Conservation (phyloP, 2,329 filamentous ascomycete species). For the Alternaria brassicae region DNA sequence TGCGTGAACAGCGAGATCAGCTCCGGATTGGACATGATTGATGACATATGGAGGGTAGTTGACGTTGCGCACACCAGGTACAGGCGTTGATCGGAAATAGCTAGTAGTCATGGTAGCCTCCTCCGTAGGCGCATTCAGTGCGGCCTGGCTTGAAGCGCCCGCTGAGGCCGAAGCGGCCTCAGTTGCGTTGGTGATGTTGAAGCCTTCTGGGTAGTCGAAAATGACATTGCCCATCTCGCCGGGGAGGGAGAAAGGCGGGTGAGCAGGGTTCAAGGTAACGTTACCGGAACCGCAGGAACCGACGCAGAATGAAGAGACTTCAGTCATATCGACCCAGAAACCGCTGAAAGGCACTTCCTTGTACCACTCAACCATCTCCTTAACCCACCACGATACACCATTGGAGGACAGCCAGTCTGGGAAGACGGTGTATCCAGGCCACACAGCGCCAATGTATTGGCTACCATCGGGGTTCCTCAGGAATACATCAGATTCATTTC, state of each 20-base stretch:
- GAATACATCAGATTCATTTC: conserved; percentile 58
- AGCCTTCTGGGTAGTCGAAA: conserved; percentile 71
- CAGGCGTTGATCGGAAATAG: conserved; percentile 67
- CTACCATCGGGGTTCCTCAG: conserved; percentile 63
- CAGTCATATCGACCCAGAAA: conserved; percentile 69
- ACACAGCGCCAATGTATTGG: conserved; percentile 63
- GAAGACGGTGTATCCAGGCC: conserved; percentile 68
- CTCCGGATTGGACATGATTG: conserved; percentile 69
- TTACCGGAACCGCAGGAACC: conserved; percentile 74
- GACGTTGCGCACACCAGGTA: conserved; percentile 69
- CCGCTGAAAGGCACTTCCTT: conserved; percentile 62
- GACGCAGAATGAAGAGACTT: conserved; percentile 70
- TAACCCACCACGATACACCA: conserved; percentile 66
- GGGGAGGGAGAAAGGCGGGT: conserved; percentile 70
- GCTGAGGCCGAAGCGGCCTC: conserved; percentile 68
- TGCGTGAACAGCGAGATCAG: conserved; percentile 73
- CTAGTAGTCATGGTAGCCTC: conserved; percentile 42
- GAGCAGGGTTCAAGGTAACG: conserved; percentile 70
- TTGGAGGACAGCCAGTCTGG: conserved; percentile 67
- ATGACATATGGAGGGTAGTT: conserved; percentile 79
- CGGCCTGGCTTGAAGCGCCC: conserved; percentile 60
- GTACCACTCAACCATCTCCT: conserved; percentile 61
- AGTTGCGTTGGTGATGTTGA: conserved; percentile 72
- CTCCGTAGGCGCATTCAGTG: conserved; percentile 22
- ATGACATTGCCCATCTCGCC: conserved; percentile 68